Evolutionary conservation across 2,329 filamentous ascomycete genomes (phyloP).

Genomic region (Xylariaceae sp.): DNA sequence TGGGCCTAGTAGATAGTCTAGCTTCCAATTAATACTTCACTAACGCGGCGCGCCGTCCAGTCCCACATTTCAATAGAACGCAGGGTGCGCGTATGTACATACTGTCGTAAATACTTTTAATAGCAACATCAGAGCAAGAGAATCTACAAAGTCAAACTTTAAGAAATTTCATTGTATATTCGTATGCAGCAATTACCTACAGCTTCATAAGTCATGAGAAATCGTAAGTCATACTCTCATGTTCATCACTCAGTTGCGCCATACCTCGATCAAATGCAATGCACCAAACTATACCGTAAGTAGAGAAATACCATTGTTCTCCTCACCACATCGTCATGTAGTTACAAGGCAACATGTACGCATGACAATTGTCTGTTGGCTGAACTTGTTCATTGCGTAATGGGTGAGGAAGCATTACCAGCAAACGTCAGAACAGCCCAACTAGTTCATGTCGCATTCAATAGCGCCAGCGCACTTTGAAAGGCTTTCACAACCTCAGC

Average conservation of each 20-base stretch:
- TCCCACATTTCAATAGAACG: conserved; percentile 12
- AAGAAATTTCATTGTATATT: not conserved
- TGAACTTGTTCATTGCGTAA: too few species aligned
- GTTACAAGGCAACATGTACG: not conserved
- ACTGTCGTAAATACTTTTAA: too few species aligned
- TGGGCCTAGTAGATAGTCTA: not conserved
- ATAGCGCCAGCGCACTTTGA: conserved; percentile 65
- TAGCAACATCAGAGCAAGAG: too few species aligned
- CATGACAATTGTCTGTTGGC: too few species aligned
- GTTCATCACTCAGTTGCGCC: conserved; percentile 5
- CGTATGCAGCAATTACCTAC: not conserved
- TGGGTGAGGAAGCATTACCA: too few species aligned
- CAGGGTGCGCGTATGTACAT: too few species aligned
- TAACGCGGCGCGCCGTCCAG: not conserved
- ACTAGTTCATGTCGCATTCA: conserved; percentile 50
- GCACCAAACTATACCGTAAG: conserved; percentile 1
- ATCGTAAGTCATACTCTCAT: conserved; percentile 23
- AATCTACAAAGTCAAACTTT: too few species aligned
- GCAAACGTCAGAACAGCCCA: too few species aligned
- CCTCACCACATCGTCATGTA: not conserved
- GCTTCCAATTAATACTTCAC: too few species aligned
- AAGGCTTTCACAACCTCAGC: conserved; percentile 67
- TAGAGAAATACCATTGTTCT: not conserved
- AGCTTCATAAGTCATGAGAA: conserved; percentile 7
- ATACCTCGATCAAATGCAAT: not conserved